Base-by-base conservation (phyloP, 2,329 filamentous ascomycete species). In the Arthrobotrys pseudoclavata region DNA sequence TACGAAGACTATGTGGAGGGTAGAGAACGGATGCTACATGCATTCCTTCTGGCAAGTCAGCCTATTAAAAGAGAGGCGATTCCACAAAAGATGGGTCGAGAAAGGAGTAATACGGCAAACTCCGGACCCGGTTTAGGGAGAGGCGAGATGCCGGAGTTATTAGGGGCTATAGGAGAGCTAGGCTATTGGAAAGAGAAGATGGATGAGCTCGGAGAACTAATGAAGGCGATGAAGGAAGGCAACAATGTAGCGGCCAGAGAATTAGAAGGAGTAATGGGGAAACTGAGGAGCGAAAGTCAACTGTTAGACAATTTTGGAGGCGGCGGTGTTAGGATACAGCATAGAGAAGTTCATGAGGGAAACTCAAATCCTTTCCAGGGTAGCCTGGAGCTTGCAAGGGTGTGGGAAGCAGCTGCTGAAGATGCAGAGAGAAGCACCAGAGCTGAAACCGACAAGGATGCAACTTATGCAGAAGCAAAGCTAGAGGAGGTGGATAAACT, bases 331-430 rank as follows among this genome's bases (percentile, higher is more conserved):
- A 67, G 42, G 42, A 50, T 77, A n/a, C 40, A 31, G 5, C 57
- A 22, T 9, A 66, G 40, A 20, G 47, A 66, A 2, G 45, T 31
- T 29, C 12, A 20, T 13, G 62, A 52, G 2, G 64, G 50, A 18
- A 57, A 69, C n/a, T 53, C 26, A 1, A 68, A 53, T 18, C 74
- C 61, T 13, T 77, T 77, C 34, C 67, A 71, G 3, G 34, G 53
- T 0, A 71, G 74, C 20, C 53, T 71, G 50, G 74, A 71, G 26
- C 45, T 77, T 5, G 74, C 67, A 34, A 77, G 61, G 47, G 45
- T 57, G 9, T 77, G 74, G 74, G 74, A 77, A 50, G n/a, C 29
- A 26, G 74, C 74, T 18, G 74, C 74, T n/a, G 74, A 71, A 29
- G 74, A 77, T 18, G 74, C 74, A 20, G 74, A 77, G 67, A 53